A percentile compares a stretch with the other conserved stretches of the same genome.
These are phyloP conservation scores for Saksenaea vasiformis DNA, from an alignment of 371 early-diverging fungal genomes.

Conservation along the genomic window DNA sequence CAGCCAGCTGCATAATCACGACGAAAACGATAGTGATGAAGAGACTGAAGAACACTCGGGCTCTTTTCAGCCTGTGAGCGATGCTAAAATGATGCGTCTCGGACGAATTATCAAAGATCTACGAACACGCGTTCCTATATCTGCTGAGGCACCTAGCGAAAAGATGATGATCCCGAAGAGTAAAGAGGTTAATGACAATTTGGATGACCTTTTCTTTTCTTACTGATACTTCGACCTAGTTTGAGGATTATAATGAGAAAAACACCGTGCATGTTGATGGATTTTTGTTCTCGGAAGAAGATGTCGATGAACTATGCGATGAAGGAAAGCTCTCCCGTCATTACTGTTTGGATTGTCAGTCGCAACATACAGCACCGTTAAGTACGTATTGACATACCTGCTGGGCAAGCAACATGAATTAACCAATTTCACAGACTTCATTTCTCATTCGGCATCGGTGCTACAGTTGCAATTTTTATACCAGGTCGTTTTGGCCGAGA, in stretches of 20 bases:
- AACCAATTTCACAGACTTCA: constrained; percentile 47
- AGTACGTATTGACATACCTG: constrained; percentile 24
- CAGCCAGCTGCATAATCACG: constrained; percentile 33
- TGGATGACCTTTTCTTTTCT: background rate
- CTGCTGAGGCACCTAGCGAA: constrained; percentile 66
- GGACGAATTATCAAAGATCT: constrained; percentile 60
- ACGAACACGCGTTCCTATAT: constrained; percentile 53
- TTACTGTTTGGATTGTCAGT: constrained; percentile 63
- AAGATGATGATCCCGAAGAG: constrained; percentile 55
- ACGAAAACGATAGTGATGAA: constrained; percentile 23
- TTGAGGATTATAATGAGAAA: constrained; percentile 51
- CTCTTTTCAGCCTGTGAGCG: constrained; percentile 42
- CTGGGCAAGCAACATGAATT: background rate
- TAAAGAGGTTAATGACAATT: constrained; percentile 39
- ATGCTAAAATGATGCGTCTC: constrained; percentile 42
- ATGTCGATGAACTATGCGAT: constrained; percentile 66
- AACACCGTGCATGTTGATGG: constrained; percentile 69
- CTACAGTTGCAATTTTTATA: constrained; percentile 64
- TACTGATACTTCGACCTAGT: constrained; percentile 36
- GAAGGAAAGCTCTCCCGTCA: constrained; percentile 63
- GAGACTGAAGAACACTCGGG: constrained; percentile 26
- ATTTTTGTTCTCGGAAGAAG: constrained; percentile 66
- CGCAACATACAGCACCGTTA: constrained; percentile 50
- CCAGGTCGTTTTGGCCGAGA: constrained; percentile 54
- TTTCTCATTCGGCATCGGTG: constrained; percentile 66